These are phyloP conservation scores for Macaranga tanarius DNA, from an alignment of 441 rosid genomes.

Conservation along the genomic window DNA sequence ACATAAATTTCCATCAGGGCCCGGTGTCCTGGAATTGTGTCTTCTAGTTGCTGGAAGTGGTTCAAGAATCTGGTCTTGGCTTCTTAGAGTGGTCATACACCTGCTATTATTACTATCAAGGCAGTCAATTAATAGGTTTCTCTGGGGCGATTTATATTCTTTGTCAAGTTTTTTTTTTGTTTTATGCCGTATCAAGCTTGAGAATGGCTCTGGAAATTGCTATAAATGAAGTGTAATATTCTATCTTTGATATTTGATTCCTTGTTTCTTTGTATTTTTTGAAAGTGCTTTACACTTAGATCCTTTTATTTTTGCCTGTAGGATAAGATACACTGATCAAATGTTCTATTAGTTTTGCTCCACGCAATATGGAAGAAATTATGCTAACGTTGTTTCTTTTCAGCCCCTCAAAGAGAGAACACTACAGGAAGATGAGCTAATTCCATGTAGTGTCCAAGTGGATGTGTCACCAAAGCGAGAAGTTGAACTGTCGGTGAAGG, in stretches of 20 bases:
- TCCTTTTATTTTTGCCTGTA: background rate
- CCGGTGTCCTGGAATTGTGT: slow-evolving; percentile 3
- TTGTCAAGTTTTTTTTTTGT: background rate
- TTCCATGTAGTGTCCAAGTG: slow-evolving; percentile 54
- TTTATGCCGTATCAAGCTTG: background rate
- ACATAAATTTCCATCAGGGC: background rate
- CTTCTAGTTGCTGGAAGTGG: background rate
- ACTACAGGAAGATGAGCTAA: slow-evolving; percentile 40
- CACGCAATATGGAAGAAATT: slow-evolving; percentile 3
- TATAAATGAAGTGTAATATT: background rate
- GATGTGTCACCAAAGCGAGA: slow-evolving; percentile 55
- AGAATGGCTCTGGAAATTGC: background rate
- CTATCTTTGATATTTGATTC: background rate
- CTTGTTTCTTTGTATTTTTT: background rate
- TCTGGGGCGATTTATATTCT: background rate
- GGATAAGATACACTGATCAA: background rate
- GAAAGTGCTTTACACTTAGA: background rate
- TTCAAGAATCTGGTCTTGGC: background rate
- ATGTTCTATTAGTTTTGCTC: background rate
- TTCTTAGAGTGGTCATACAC: background rate
- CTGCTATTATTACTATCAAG: background rate
- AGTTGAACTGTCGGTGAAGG: slow-evolving; percentile 62
- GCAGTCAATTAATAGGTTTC: background rate
- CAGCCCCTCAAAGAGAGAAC: slow-evolving; percentile 42
- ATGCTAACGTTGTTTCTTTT: slow-evolving; percentile 21